Conservation (phyloP, 1,139 yeast genomes). For the Yamadazyma mexicana region DNA sequence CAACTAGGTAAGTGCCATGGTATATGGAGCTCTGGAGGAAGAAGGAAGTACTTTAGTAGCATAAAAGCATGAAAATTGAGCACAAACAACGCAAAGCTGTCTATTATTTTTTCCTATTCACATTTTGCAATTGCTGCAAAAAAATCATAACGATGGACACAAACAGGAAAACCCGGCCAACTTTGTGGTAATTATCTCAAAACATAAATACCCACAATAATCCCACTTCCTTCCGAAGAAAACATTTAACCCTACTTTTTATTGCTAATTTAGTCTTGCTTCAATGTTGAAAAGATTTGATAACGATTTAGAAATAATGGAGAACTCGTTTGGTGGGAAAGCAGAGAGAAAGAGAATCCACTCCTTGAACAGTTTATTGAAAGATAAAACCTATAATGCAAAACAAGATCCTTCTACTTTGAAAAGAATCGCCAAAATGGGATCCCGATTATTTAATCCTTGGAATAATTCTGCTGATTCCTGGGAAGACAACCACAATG, state of each 20-base stretch:
- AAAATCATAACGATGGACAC: too few species aligned
- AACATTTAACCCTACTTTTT: too few species aligned
- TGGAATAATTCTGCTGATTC: slow-evolving; percentile 10
- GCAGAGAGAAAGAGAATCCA: slow-evolving; percentile 10
- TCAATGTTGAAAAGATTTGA: not conserved
- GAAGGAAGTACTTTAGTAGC: too few species aligned
- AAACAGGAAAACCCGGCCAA: too few species aligned
- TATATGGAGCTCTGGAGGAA: too few species aligned
- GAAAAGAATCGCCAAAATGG: slow-evolving; percentile 20
- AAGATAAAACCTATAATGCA: slow-evolving; percentile 12
- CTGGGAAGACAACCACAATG: not conserved
- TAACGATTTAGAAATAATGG: not conserved
- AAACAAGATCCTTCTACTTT: slow-evolving; percentile 11
- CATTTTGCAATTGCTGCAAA: slow-evolving; percentile 3
- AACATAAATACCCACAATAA: too few species aligned
- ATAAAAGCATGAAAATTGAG: too few species aligned
- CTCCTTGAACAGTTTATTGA: slow-evolving; percentile 15
- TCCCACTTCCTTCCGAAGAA: too few species aligned
- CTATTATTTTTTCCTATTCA: too few species aligned
- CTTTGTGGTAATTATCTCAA: too few species aligned
- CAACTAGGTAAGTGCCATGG: too few species aligned
- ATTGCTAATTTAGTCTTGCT: not conserved
- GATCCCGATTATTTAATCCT: slow-evolving; percentile 19
- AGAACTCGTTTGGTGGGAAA: not conserved
- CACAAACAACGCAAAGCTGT: too few species aligned